Percentiles rank a stretch among this genome's conserved stretches.
phyloP scores from a whole-genome alignment of 2,329 filamentous ascomycete species.

The Ophiostoma piceae region DNA sequence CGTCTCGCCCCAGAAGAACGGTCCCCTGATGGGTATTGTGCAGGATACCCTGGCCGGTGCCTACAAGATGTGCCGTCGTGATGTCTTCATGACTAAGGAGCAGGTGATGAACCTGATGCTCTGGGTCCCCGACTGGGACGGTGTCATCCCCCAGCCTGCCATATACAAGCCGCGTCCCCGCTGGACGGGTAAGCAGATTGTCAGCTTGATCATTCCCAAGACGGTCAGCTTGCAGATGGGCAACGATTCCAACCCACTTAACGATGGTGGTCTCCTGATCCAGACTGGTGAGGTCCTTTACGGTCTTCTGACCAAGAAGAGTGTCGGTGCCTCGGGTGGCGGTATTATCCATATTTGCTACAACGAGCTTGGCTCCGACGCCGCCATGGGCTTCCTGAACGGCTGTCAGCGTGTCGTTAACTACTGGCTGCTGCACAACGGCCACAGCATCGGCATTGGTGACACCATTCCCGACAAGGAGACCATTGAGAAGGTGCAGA shows the following conservation, averaged over 20 bases:
- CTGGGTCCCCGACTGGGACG: constrained; percentile 98
- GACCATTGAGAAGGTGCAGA: constrained; percentile 80
- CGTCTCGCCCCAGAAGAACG: constrained; percentile 94
- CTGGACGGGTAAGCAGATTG: constrained; percentile 98
- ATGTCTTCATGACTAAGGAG: constrained; percentile 84
- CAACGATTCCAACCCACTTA: constrained; percentile 59
- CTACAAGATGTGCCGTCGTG: constrained; percentile 92
- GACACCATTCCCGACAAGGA: constrained; percentile 88
- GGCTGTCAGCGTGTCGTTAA: constrained; percentile 90
- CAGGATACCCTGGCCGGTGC: constrained; percentile 95
- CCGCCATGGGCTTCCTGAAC: constrained; percentile 92
- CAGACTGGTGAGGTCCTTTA: constrained; percentile 85
- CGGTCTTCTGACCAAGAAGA: constrained; percentile 88
- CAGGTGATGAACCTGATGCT: constrained; percentile 95
- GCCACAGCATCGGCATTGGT: constrained; percentile 96
- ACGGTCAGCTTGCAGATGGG: constrained; percentile 73
- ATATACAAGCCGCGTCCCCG: constrained; percentile 86
- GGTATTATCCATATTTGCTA: constrained; percentile 94
- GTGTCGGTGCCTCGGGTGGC: constrained; percentile 79
- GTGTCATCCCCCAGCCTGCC: constrained; percentile 85
- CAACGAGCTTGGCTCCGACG: constrained; percentile 84
- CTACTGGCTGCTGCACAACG: constrained; percentile 94
- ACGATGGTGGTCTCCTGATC: constrained; percentile 75
- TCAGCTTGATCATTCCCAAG: constrained; percentile 84
- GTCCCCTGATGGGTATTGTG: constrained; percentile 98